Base-by-base conservation (phyloP, 2,329 filamentous ascomycete species). In the Colletotrichum limetticola region DNA sequence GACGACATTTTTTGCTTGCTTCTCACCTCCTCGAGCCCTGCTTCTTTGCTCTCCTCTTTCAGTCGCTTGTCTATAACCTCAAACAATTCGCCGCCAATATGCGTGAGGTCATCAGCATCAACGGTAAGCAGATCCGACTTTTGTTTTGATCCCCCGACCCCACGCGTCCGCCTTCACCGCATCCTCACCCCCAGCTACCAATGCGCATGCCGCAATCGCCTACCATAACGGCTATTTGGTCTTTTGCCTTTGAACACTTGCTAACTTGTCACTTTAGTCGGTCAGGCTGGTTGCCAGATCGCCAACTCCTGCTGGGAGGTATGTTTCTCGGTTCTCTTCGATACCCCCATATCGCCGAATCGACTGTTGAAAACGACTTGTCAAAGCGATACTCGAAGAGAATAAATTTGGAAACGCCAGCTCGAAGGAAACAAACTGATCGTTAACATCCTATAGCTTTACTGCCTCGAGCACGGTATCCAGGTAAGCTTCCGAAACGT, bases 271-370 rank as follows among this genome's bases (percentile, higher is more conserved):
- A 80, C 64, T 82, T 82, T 86, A 99, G 97, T 99, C 91, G 97
- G 97, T 88, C 97, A 99, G 92, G 97, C 97, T 85, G 97, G 97
- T 93, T 98, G 97, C 92, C 97, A 99, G 87, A 99, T 99, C 84
- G 97, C 96, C 89, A 99, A 99, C 91, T 97, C 97, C 81, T 98
- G 97, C 92, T 99, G 97, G 97, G 97, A 99, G 95, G 97, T 99
- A 89, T 89, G 94, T 89, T 82, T 81, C 74, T 72, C 59, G 63
- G 75, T 68, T 69, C 60, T 59, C 19, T 42, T 65, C n/a, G 37
- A 37, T 42, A 26, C 19, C 52, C 49, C 59, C 30, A 37, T 16
- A 49, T 32, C 66, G 61, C 37, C 46, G 49, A 69, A 32, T 63
- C 70, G 35, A 42, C 37, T 35, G 22, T 37, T 35, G 55, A 28